A percentile compares a stretch with the other conserved stretches of the same genome.
phyloP scores from a whole-genome alignment of 768 basidiomycete genomes.

The Leccinellum albellum region DNA sequence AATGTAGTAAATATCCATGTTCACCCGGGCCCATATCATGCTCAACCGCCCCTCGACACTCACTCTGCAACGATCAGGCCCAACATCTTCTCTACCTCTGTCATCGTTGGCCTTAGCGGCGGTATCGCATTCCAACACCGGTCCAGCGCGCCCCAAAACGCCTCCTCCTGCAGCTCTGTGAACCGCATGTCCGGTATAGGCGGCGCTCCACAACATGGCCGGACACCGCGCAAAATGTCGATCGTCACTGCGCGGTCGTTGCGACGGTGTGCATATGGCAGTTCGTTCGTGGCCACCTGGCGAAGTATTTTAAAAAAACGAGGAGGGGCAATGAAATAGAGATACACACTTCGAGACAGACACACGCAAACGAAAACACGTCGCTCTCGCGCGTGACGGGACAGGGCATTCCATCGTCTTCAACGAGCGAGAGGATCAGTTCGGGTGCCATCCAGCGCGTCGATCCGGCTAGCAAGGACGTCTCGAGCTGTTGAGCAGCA shows the following conservation, averaged over 20 bases:
- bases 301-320: neutral
- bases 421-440: constrained; percentile 46
- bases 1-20: neutral
- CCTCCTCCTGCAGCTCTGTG: constrained; percentile 22
- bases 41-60: neutral
- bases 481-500: constrained; percentile 26
- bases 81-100: constrained; percentile 28
- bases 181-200: constrained; percentile 16
- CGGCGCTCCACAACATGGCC: constrained; percentile 38
- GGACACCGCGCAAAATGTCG: constrained; percentile 51
- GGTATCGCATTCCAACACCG: constrained; percentile 43
- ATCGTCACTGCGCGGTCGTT: constrained; percentile 56
- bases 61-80: neutral
- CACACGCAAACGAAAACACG: constrained; percentile 57
- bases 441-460: constrained; percentile 51
- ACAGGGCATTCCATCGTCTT: constrained; percentile 41
- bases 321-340: neutral
- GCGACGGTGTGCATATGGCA: constrained; percentile 50
- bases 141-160: constrained; percentile 44
- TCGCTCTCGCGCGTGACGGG: constrained; percentile 51
- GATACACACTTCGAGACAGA: constrained; percentile 52
- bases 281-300: constrained; percentile 48
- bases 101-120: constrained; percentile 42
- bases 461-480: constrained; percentile 33
- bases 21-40: neutral